Evolutionary conservation across 352 stramenopile species (phyloP), one percentile per base, ranked within the genome.

Genomic region (Globisporangium splendens): DNA sequence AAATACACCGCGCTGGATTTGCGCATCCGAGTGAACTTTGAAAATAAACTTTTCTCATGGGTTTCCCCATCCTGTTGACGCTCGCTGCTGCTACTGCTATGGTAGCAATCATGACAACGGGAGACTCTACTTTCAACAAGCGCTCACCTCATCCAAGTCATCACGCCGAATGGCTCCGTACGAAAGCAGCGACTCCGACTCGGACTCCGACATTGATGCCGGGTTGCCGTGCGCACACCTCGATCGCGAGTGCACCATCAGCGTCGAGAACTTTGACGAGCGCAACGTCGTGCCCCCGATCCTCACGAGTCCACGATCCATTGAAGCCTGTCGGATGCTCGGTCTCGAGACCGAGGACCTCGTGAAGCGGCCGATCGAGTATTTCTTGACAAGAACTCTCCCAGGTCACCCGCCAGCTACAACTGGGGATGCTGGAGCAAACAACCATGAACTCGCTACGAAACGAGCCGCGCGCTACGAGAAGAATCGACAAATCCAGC

Each of bases 271-370:
- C 49, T 93, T 91, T 47, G 71, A 91, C 22, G 69, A 92, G 50
- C 39, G 63, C 2, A 71, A 62, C 42, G 35, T 55, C 0, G 60
- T 56, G 49, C 50, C 66, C 21, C 68, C 73, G 13, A 75, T 91
- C 12, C 24, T 93, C 11, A 86, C 62, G 8, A 93, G 83, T 24
- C 83, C 83, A 12, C 77, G 78, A 20, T 91, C 83, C 0, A 65
- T 93, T 14, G 79, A 81, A 49, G 82, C 82, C 1, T 94, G 84
- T 57, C 66, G 72, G 1, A 89, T 91, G 77, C 65, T 92, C 0
- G 84, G 84, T 42, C 55, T 94, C 4, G 81, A 90, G 39, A 75
- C 78, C 0, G 65, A 84, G 1, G 80, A 92, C 33, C 71, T 94
- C 8, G 50, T 92, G 22, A 71, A 70, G 41, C 72, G 77, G 28